Percentiles rank a stretch among this genome's conserved stretches.
Evolutionary conservation across 768 basidiomycete species (phyloP).

Genomic region (Flagelloscypha sp.): DNA sequence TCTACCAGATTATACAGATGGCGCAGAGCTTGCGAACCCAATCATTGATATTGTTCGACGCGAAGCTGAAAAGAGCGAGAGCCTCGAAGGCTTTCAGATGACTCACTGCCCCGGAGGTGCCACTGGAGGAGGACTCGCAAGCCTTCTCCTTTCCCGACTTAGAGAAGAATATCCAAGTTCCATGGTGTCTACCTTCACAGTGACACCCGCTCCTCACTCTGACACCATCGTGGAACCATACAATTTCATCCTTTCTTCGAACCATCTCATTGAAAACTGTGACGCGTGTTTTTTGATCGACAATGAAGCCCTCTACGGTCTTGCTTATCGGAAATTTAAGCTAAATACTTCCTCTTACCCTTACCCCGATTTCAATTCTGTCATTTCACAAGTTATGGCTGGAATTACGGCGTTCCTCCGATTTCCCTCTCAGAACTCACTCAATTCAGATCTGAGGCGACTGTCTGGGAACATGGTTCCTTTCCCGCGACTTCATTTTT

Average conservation of each 20-base stretch:
- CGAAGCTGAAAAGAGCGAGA: slow-evolving; percentile 76
- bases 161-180: slow-evolving; percentile 59
- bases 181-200: slow-evolving; percentile 45
- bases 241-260: slow-evolving; percentile 74
- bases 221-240: slow-evolving; percentile 68
- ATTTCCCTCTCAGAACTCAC: slow-evolving; percentile 69
- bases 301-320: slow-evolving; percentile 72
- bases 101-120: slow-evolving; percentile 91
- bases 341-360: neutral
- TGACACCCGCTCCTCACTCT: slow-evolving; percentile 43
- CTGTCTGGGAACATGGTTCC: slow-evolving; percentile 92
- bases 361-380: slow-evolving; percentile 22
- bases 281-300: slow-evolving; percentile 82
- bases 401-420: slow-evolving; percentile 88
- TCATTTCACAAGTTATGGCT: slow-evolving; percentile 88
- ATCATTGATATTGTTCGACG: slow-evolving; percentile 74
- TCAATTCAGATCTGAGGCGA: slow-evolving; percentile 78
- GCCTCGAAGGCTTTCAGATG: slow-evolving; percentile 86
- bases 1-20: slow-evolving; percentile 87
- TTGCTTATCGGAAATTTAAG: slow-evolving; percentile 1
- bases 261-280: slow-evolving; percentile 84
- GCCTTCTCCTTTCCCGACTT: slow-evolving; percentile 70
- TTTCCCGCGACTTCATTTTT: slow-evolving; percentile 85
- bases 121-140: slow-evolving; percentile 81
- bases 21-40: slow-evolving; percentile 86